These are phyloP conservation scores for Medicago lupulina DNA, from an alignment of 306 rosid species.

Conservation along the genomic window DNA sequence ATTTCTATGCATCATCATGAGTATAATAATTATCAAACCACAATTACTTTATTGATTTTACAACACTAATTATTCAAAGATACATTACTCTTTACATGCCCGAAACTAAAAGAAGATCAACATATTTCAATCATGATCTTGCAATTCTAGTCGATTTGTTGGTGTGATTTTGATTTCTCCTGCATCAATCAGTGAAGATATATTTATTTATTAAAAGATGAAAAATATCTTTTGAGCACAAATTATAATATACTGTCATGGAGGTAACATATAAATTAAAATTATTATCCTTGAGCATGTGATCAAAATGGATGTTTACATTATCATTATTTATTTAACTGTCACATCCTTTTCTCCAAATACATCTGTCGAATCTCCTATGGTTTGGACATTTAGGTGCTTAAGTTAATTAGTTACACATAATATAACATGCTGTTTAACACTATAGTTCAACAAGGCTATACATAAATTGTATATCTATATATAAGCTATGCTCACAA, in stretches of 20 bases:
- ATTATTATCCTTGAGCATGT: background rate
- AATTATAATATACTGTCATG: background rate
- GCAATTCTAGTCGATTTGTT: slow-evolving; percentile 42
- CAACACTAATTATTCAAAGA: slow-evolving; percentile 39
- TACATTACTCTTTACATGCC: slow-evolving; percentile 44
- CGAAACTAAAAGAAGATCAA: slow-evolving; percentile 49
- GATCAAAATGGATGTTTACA: background rate
- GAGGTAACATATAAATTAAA: background rate
- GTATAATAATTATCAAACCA: slow-evolving; percentile 38
- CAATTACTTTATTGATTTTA: slow-evolving; percentile 44
- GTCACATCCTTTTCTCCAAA: background rate
- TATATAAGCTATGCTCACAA: too few relatives aligned
- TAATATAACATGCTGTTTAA: too few relatives aligned
- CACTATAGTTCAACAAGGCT: too few relatives aligned
- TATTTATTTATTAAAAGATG: slow-evolving; percentile 24
- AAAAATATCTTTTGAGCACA: slow-evolving; percentile 1
- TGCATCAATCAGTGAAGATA: slow-evolving; percentile 48
- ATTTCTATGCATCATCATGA: slow-evolving; percentile 39
- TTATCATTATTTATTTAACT: background rate
- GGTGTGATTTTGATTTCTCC: slow-evolving; percentile 54
- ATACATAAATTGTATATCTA: too few relatives aligned
- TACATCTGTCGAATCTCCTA: background rate
- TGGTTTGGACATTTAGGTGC: background rate
- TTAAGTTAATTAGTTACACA: too few relatives aligned
- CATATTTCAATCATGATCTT: slow-evolving; percentile 47